These are phyloP conservation scores for Mortierella claussenii DNA, from an alignment of 192 early-diverging fungal species.

Conservation along the genomic window DNA sequence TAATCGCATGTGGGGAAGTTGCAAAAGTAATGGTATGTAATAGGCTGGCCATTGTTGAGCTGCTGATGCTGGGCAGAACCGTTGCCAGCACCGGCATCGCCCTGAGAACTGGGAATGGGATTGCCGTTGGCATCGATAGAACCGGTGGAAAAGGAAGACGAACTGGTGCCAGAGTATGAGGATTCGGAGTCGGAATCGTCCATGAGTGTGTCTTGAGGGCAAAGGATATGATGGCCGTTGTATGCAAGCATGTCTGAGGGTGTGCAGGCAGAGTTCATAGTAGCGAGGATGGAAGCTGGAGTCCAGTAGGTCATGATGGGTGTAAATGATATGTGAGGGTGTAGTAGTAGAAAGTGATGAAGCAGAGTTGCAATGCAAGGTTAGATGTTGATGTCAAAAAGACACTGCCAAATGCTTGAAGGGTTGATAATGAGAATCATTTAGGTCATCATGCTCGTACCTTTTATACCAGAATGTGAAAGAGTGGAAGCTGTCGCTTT, in stretches of 20 bases:
- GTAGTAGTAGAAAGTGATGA: no score
- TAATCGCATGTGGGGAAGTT: conserved; percentile 51
- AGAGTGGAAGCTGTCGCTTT: no score
- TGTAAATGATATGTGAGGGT: no score
- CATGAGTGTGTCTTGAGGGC: conserved; percentile 20
- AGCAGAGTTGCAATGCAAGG: no score
- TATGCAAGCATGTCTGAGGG: conserved; percentile 44
- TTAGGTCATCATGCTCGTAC: no score
- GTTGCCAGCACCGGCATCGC: background rate
- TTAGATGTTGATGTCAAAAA: no score
- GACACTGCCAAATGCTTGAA: no score
- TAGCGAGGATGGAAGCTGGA: conserved; percentile 40
- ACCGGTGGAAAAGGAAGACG: conserved; percentile 30
- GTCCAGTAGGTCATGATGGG: conserved; percentile 16
- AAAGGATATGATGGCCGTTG: conserved; percentile 23
- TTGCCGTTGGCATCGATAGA: background rate
- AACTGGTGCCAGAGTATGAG: conserved; percentile 35
- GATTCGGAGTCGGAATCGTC: conserved; percentile 50
- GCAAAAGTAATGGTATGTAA: conserved; percentile 52
- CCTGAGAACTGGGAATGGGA: background rate
- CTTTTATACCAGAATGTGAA: no score
- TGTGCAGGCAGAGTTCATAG: conserved; percentile 43
- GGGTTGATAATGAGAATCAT: no score
- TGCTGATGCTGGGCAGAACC: background rate
- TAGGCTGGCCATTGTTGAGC: conserved; percentile 14